Evolutionary conservation across 306 rosid genomes (phyloP), one percentile per base, ranked within the genome.

Genomic region (Cyclanthera cordifolia): DNA sequence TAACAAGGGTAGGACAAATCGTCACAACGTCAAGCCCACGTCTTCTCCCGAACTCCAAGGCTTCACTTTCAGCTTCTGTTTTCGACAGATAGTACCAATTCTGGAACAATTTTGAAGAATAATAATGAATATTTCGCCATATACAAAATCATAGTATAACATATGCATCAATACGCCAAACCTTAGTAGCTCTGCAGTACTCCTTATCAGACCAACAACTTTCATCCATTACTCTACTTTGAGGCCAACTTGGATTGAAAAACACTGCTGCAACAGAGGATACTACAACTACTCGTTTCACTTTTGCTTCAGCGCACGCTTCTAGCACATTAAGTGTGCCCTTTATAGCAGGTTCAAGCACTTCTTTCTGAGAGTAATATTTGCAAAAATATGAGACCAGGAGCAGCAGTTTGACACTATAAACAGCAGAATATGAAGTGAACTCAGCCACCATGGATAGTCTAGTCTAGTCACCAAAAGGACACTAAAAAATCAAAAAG

Each of bases 31-130:
- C 48, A 30, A 87, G 85, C 37, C 95, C 90, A 2, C 67, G 80
- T 73, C 48, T 76, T 58, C 55, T 79, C 3, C 82, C 89, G 73
- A 85, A 89, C 57, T 84, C 82, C 43, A 74, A 19, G 12, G 90
- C 92, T 72, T 82, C 85, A 73, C 74, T 73, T 73, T 91, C 96
- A 51, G 97, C 95, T 77, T 79, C 79, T 30, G 92, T 89, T 84
- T 91, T 91, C 34, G 96, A 76, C 52, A 73, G 82, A 49, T 56
- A 80, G 63, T 92, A 92, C 96, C 96, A 92, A 73, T 85, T 82
- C 95, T 92, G 85, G 52, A 13, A 24, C 53, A 21, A 65, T 43
- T 23, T 65, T 45, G 7, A 39, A 16, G 20, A 63, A 20, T 6
- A 41, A 63, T 4, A 6, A 37, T 37, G 50, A 63, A 41, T 63